Base-by-base conservation (phyloP, 2,329 filamentous ascomycete genomes). In the Fusarium begoniae region DNA sequence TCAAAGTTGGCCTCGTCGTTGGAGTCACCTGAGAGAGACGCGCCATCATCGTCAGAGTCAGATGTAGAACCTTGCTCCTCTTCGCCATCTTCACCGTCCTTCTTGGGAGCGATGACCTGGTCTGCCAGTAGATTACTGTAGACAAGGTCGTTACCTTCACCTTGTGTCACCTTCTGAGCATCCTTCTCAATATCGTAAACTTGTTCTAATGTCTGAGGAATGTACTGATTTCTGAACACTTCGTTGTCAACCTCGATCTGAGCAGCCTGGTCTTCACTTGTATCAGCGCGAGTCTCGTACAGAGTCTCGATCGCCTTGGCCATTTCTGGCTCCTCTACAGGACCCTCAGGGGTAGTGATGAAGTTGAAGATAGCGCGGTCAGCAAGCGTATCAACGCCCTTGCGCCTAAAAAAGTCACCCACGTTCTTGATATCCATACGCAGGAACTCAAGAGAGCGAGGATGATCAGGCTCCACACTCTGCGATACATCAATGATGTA, bases 341-440 rank as follows among this genome's bases (percentile, higher is more conserved):
- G 85, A 0, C 90, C 92, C 15, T 90, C 85, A 0, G 87, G 80
- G 0, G 87, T 84, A 2, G 91, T 94, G 79, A 98, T 91, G 82
- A 98, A 98, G 75, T 92, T 89, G 83, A 97, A 99, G 17, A 95
- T 87, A n/a, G 88, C 85, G 38, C 93, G 90, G 82, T 98, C 96
- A 3, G 91, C 85, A 7, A 99, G 87, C 0, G 90, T 92, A 70
- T 97, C 91, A 5, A 98, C 94, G 45, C 92, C 93, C 81, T 98
- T 92, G 26, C 93, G 89, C 37, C 91, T 88, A 89, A 98, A 99
- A 84, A 97, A 99, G 82, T 97, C 94, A 28, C 91, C 93, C 3
- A 97, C 91, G 80, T 99, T 99, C 87, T 98, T 98, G 83, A 99
- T 95, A 80, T 99, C 96, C 95, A 98, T 98, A 40, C 96, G 92